phyloP scores from a whole-genome alignment of 2,329 filamentous ascomycete species.

The Xylaria sp. region DNA sequence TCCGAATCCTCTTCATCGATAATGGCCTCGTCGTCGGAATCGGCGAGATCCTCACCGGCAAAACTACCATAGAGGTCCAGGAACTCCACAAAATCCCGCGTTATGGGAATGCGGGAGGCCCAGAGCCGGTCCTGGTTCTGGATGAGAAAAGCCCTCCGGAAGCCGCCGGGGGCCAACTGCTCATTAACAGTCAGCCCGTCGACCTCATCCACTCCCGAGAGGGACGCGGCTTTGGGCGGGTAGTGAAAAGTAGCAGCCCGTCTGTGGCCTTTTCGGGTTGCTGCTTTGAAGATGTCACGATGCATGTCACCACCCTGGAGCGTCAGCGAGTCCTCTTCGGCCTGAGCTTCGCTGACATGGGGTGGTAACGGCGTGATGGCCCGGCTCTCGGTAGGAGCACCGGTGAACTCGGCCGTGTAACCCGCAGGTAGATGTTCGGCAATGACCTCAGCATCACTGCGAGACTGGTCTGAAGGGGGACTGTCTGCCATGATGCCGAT shows the following conservation, averaged over 20 bases:
- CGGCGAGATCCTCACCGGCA: slow-evolving; percentile 63
- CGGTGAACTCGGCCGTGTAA: slow-evolving; percentile 41
- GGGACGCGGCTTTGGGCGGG: slow-evolving; percentile 41
- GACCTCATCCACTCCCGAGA: slow-evolving; percentile 28
- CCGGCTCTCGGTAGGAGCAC: slow-evolving; percentile 19
- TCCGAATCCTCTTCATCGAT: slow-evolving; percentile 38
- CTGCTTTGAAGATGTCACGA: slow-evolving; percentile 70
- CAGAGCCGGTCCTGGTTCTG: slow-evolving; percentile 35
- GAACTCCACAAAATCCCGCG: slow-evolving; percentile 68
- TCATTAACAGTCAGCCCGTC: slow-evolving; percentile 31
- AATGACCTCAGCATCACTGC: slow-evolving; percentile 19
- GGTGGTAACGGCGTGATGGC: slow-evolving; percentile 19
- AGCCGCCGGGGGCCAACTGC: slow-evolving; percentile 40
- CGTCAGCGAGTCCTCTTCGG: slow-evolving; percentile 59
- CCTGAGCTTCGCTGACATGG: slow-evolving; percentile 25
- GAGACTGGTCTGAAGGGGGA: slow-evolving; percentile 11
- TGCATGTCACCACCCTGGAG: slow-evolving; percentile 75
- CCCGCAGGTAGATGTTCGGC: slow-evolving; percentile 20
- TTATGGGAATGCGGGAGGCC: slow-evolving; percentile 50
- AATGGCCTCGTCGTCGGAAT: slow-evolving; percentile 55
- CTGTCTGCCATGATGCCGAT: slow-evolving; percentile 5
- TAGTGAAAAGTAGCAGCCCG: slow-evolving; percentile 65
- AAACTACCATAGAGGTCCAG: slow-evolving; percentile 71
- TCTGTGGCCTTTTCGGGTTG: slow-evolving; percentile 49
- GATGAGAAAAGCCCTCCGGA: slow-evolving; percentile 44